Conservation (phyloP, 2,329 filamentous ascomycete genomes). For the Podosphaera fusca region DNA sequence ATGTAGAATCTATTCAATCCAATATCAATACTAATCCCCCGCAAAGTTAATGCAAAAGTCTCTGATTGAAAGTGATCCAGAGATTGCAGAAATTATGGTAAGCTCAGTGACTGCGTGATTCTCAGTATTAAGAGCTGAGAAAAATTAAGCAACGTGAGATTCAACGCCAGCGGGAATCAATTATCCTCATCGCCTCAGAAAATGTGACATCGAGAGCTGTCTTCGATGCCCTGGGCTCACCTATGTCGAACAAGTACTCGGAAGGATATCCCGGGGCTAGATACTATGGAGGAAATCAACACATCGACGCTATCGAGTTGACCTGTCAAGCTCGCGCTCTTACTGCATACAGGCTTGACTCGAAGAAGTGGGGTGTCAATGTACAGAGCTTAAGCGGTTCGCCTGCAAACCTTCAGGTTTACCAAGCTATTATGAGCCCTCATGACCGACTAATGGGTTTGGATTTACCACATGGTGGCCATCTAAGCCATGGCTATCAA, state of each 20-base stretch:
- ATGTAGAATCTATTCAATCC: neutral
- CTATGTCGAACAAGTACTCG: slow-evolving; percentile 96
- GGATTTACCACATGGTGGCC: slow-evolving; percentile 86
- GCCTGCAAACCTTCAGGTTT: slow-evolving; percentile 58
- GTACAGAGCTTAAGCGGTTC: slow-evolving; percentile 52
- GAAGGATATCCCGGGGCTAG: slow-evolving; percentile 91
- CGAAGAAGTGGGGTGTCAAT: slow-evolving; percentile 88
- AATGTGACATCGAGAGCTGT: slow-evolving; percentile 91
- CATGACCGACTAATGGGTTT: slow-evolving; percentile 95
- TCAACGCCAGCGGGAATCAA: slow-evolving; percentile 87
- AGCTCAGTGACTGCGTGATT: neutral
- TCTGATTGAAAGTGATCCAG: neutral
- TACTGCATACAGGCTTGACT: slow-evolving; percentile 62
- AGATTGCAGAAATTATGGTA: neutral
- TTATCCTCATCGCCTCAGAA: slow-evolving; percentile 88
- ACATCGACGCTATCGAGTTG: slow-evolving; percentile 75
- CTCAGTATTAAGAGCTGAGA: neutral
- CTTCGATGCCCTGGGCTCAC: slow-evolving; percentile 72
- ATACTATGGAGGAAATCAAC: slow-evolving; percentile 93
- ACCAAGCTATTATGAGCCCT: slow-evolving; percentile 75
- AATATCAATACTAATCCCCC: neutral
- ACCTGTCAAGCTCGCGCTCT: slow-evolving; percentile 79
- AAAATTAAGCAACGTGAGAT: slow-evolving; percentile 46
- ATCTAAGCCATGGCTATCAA: slow-evolving; percentile 93
- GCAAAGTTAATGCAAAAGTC: slow-evolving; percentile 1